A percentile compares a stretch with the other conserved stretches of the same genome.
These are phyloP conservation scores for Naematelia aurantialba DNA, from an alignment of 768 basidiomycete species.

Conservation along the genomic window DNA sequence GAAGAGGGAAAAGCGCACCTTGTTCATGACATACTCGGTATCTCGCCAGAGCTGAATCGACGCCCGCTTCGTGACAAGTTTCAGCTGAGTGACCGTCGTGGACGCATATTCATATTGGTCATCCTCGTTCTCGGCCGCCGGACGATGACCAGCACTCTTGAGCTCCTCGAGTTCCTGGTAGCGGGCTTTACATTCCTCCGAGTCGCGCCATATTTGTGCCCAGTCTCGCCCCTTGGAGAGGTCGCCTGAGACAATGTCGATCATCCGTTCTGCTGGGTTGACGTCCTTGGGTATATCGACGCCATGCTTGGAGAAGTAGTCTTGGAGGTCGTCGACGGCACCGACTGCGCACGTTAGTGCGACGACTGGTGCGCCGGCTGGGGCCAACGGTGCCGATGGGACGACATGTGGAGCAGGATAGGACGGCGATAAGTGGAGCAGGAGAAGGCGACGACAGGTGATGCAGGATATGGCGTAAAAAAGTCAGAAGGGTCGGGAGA, in stretches of 20 bases:
- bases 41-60: conserved; percentile 58
- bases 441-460: too few species aligned
- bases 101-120: conserved; percentile 54
- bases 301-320: conserved; percentile 70
- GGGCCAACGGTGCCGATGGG: too few species aligned
- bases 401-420: too few species aligned
- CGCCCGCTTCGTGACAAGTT: conserved; percentile 39
- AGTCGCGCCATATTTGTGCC: conserved; percentile 75
- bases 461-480: too few species aligned
- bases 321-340: conserved; percentile 25
- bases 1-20: too few species aligned
- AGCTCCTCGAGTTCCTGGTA: conserved; percentile 54
- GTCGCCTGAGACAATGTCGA: conserved; percentile 59
- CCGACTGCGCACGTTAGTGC: conserved; percentile 13
- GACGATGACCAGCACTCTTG: conserved; percentile 54
- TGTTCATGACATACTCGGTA: conserved; percentile 51
- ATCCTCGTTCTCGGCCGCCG: conserved; percentile 48
- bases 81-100: conserved; percentile 60
- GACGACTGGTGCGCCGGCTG: too few species aligned
- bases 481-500: too few species aligned
- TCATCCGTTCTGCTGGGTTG: conserved; percentile 67
- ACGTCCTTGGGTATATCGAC: conserved; percentile 59
- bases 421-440: too few species aligned
- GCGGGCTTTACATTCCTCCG: conserved; percentile 55
- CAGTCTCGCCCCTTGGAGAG: conserved; percentile 72